These are phyloP conservation scores for Ceratobasidium sp. DNA, from an alignment of 1,284 basidiomycete genomes.

Conservation along the genomic window DNA sequence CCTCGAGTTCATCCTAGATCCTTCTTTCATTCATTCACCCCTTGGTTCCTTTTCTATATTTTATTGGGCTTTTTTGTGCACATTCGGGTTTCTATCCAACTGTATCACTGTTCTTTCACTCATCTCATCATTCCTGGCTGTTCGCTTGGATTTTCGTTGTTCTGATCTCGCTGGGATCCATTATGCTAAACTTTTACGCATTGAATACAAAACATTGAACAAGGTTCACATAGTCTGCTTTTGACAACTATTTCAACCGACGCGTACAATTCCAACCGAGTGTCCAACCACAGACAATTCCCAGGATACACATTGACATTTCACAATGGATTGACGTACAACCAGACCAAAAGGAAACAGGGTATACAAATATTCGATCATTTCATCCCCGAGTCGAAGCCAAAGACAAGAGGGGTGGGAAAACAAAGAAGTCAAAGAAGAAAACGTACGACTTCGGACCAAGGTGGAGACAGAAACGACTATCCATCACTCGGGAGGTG, in stretches of 20 bases:
- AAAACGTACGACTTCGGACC: background rate
- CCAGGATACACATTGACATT: slow-evolving; percentile 27
- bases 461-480: background rate
- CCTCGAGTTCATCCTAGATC: slow-evolving; percentile 7
- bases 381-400: background rate
- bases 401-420: background rate
- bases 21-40: slow-evolving; percentile 6
- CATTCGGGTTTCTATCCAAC: background rate
- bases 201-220: slow-evolving; percentile 29
- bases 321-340: slow-evolving; percentile 13
- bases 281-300: background rate
- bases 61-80: background rate
- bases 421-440: background rate
- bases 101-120: slow-evolving; percentile 8
- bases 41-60: background rate
- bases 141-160: background rate
- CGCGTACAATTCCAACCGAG: background rate
- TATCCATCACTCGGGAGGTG: slow-evolving; percentile 28
- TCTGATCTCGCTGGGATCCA: background rate
- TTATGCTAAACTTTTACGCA: slow-evolving; percentile 14
- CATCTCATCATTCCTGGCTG: background rate
- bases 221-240: background rate
- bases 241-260: slow-evolving; percentile 9
- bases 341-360: background rate
- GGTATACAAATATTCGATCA: slow-evolving; percentile 16